Evolutionary conservation across 768 basidiomycete genomes (phyloP).

Genomic region (Udeniomyces megalosporus): DNA sequence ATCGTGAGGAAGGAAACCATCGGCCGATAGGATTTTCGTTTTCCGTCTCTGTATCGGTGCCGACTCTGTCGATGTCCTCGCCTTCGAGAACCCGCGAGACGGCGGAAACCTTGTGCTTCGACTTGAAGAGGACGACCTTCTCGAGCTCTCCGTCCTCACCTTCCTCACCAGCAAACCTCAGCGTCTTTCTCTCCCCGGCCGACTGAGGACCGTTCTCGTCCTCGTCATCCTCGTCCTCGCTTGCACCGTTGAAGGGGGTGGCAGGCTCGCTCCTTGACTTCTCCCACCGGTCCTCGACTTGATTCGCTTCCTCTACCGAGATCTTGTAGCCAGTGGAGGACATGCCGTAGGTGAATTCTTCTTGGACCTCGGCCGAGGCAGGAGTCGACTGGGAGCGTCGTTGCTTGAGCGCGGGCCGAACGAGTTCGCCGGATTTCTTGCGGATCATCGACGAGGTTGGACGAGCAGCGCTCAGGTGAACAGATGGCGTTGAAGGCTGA

Average conservation of each 20-base stretch:
- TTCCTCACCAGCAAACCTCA: slow-evolving; percentile 10
- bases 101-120: slow-evolving; percentile 13
- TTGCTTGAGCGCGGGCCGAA: slow-evolving; percentile 78
- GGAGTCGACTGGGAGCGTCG: slow-evolving; percentile 36
- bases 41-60: slow-evolving; percentile 12
- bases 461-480: not conserved
- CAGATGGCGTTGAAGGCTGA: not conserved
- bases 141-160: slow-evolving; percentile 4
- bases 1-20: not conserved
- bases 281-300: slow-evolving; percentile 1
- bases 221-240: not conserved
- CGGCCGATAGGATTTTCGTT: not conserved
- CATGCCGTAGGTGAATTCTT: not conserved
- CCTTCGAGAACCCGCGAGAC: slow-evolving; percentile 13
- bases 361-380: not conserved
- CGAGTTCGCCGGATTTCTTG: slow-evolving; percentile 86
- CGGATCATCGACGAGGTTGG: slow-evolving; percentile 40
- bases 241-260: not conserved
- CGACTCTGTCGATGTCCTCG: slow-evolving; percentile 9
- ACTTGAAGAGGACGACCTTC: slow-evolving; percentile 11
- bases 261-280: not conserved
- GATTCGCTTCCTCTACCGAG: not conserved
- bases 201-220: not conserved
- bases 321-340: no score
- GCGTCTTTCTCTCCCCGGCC: not conserved